Base-by-base conservation (phyloP, 306 rosid species). In the Cicer chorassanicum region DNA sequence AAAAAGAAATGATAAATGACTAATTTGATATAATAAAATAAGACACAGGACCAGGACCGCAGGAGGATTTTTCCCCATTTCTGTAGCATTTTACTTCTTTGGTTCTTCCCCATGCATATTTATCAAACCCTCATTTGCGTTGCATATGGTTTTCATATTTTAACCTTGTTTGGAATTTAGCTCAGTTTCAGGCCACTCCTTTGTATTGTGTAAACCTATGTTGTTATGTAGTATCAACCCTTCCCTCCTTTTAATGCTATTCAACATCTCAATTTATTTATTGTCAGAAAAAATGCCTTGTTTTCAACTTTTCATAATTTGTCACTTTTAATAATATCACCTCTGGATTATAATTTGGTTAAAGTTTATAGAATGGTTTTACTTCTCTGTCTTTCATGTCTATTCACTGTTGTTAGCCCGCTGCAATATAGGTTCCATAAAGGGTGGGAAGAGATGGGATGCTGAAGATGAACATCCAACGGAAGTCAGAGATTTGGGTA, bases 401-500 rank as follows among this genome's bases (percentile, higher is more conserved):
- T 53, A 45, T 68, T 81, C 68, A 49, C 45, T 55, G 16, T 63
- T 18, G 62, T 75, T 63, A 54, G 67, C 50, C 70, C 16, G 46
- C 65, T 56, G 50, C 54, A 72, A 24, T 73, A 49, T 86, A 85
- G 93, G 84, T 78, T 80, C 85, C 51, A 48, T 74, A 8, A 82
- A 84, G 68, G 88, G 75, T 70, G 85, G 70, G 71, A 85, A 83
- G 82, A 79, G 81, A 76, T 84, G 89, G 88, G 86, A 81, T 53
- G 82, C 86, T 64, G 91, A 87, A 81, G 89, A 78, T 74, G 93
- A 86, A 74, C 89, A 87, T 78, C 81, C 74, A 51, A 82, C 73
- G 3, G 87, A 74, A 86, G 93, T 90, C 81, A 92, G 96, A 82
- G 96, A 87, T 76, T 78, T 94, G 78, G 95, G 96, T 78, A 90